These are phyloP conservation scores for Vitis labrusca DNA, from an alignment of 164 flowering plant species.

Conservation along the genomic window DNA sequence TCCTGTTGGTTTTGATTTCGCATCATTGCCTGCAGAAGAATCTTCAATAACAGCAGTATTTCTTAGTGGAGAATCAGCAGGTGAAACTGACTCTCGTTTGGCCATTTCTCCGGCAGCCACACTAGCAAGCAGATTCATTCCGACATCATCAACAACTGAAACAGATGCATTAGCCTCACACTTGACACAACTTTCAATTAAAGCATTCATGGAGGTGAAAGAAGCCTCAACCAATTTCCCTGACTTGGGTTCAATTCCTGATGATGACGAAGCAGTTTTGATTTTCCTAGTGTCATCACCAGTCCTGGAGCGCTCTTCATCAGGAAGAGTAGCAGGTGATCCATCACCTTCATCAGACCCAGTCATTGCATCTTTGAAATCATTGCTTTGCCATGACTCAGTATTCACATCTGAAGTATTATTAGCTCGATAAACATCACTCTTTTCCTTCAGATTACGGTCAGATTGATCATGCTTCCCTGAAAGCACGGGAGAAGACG, in stretches of 20 bases:
- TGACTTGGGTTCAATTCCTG: conserved; percentile 32
- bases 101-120: conserved; percentile 89
- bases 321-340: conserved; percentile 35
- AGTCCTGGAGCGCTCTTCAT: conserved; percentile 38
- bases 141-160: conserved; percentile 69
- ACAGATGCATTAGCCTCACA: conserved; percentile 50
- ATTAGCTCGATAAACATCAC: conserved; percentile 39
- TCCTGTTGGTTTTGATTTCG: conserved; percentile 30
- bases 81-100: conserved; percentile 48
- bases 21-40: conserved; percentile 22
- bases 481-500: conserved; percentile 52
- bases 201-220: conserved; percentile 44
- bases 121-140: conserved; percentile 94
- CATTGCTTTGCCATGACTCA: conserved; percentile 66
- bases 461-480: conserved; percentile 63
- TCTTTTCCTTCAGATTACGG: conserved; percentile 42
- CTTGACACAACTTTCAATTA: conserved; percentile 51
- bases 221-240: conserved; percentile 44
- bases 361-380: conserved; percentile 47
- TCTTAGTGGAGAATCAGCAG: conserved; percentile 46
- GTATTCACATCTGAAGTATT: conserved; percentile 39
- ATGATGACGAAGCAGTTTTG: conserved; percentile 34
- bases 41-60: conserved; percentile 30
- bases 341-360: conserved; percentile 63
- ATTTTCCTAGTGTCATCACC: conserved; percentile 29